Evolutionary conservation across 495 filamentous ascomycete genomes (phyloP).

Genomic region (Penicillium maclennaniae): DNA sequence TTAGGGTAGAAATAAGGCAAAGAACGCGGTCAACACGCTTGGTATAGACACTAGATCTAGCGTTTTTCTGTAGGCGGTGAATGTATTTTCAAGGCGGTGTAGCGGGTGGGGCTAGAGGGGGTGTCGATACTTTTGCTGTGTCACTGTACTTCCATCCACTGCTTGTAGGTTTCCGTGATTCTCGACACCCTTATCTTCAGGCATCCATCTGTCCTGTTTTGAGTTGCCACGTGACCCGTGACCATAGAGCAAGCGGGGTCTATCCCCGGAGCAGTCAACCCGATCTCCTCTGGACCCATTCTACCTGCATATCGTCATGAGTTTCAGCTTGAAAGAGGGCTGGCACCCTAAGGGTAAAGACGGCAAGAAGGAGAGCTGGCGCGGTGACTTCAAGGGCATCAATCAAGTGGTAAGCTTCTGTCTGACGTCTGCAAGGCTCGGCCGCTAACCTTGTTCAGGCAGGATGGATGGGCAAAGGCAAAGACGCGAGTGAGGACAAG

Average conservation of each 20-base stretch:
- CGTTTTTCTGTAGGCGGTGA: too few relatives aligned
- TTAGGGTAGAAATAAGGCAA: too few relatives aligned
- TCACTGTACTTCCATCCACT: too few relatives aligned
- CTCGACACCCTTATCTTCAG: not conserved
- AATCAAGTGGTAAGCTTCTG: conserved; percentile 50
- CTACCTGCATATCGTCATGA: conserved; percentile 34
- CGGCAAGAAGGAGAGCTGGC: conserved; percentile 54
- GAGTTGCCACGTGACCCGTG: conserved; percentile 6
- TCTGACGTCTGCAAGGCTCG: not conserved
- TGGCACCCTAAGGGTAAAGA: conserved; percentile 58
- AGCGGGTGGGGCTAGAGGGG: too few relatives aligned
- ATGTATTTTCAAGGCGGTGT: too few relatives aligned
- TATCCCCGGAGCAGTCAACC: not conserved
- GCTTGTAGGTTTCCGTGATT: not conserved
- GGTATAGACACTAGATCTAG: too few relatives aligned
- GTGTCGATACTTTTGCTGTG: too few relatives aligned
- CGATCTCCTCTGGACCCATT: not conserved
- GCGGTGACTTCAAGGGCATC: conserved; percentile 56
- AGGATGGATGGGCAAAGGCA: conserved; percentile 48
- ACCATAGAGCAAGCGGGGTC: conserved; percentile 6
- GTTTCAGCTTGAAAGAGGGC: conserved; percentile 51
- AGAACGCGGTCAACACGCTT: too few relatives aligned
- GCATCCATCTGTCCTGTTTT: not conserved
- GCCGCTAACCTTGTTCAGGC: conserved; percentile 18
- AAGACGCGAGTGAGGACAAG: conserved; percentile 17